Percentiles rank a stretch among this genome's conserved stretches.
Conservation (phyloP, 177 flowering plant species). For the Tripterygium wilfordii region DNA sequence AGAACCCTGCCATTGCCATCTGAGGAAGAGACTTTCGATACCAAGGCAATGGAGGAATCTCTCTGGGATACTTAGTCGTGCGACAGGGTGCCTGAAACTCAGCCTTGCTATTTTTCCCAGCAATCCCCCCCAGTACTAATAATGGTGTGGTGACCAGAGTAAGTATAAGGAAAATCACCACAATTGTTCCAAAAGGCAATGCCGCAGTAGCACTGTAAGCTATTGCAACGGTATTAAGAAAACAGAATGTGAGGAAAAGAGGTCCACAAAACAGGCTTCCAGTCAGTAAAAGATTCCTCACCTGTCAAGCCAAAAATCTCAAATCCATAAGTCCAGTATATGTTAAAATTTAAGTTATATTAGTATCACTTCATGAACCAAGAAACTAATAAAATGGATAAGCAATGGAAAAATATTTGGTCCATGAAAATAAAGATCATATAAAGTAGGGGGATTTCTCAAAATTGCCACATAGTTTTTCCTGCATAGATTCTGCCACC, state of each 20-base stretch:
- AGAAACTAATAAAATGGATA: no score
- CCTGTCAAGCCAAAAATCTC: not conserved
- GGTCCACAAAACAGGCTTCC: slow-evolving; percentile 4
- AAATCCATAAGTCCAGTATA: not conserved
- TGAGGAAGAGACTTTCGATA: slow-evolving; percentile 53
- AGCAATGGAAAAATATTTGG: no score
- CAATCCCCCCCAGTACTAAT: slow-evolving; percentile 23
- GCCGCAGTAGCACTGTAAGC: slow-evolving; percentile 58
- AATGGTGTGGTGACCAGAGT: slow-evolving; percentile 56
- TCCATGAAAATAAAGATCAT: no score
- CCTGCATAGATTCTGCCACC: no score
- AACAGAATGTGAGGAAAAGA: slow-evolving; percentile 5
- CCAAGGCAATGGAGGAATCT: slow-evolving; percentile 59
- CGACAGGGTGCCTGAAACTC: slow-evolving; percentile 69
- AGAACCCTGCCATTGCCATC: slow-evolving; percentile 63
- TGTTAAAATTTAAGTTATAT: no score
- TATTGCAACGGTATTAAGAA: slow-evolving; percentile 35
- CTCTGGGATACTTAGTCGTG: slow-evolving; percentile 58
- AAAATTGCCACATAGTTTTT: no score
- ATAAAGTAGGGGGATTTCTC: no score
- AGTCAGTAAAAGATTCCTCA: slow-evolving; percentile 8
- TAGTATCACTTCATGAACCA: no score
- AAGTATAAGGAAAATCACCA: slow-evolving; percentile 57
- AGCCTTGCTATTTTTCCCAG: slow-evolving; percentile 47
- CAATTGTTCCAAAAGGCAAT: slow-evolving; percentile 54